Conservation (phyloP, 169 alveolate species). For the Eimeria mitis region DNA sequence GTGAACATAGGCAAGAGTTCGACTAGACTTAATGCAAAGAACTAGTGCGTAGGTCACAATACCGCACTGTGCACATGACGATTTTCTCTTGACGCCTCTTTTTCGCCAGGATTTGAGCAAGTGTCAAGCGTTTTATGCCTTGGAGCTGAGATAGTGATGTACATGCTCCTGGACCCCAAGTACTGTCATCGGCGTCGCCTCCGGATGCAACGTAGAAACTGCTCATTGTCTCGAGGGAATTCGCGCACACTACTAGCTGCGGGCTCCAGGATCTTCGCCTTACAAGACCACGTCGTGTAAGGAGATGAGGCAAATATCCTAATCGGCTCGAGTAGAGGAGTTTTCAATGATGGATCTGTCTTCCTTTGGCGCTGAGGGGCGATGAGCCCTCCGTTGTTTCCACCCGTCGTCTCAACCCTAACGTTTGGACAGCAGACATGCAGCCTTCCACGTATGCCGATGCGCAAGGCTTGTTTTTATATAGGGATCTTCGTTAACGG, state of each 20-base stretch:
- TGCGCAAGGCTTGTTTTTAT: not conserved
- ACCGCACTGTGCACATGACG: slow-evolving; percentile 73
- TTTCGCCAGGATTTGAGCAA: slow-evolving; percentile 21
- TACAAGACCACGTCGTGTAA: not conserved
- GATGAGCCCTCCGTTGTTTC: not conserved
- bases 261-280: not conserved
- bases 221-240: slow-evolving; percentile 37
- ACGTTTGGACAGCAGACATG: not conserved
- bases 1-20: not conserved
- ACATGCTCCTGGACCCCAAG: slow-evolving; percentile 72
- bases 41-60: not conserved
- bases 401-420: not conserved
- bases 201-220: slow-evolving; percentile 60
- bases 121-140: slow-evolving; percentile 53
- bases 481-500: not conserved
- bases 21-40: not conserved
- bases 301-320: not conserved
- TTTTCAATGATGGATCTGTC: not conserved
- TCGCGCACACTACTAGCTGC: not conserved
- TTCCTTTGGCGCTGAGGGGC: not conserved
- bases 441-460: not conserved
- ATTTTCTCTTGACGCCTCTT: slow-evolving; percentile 61
- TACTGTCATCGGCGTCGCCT: slow-evolving; percentile 39
- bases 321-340: not conserved
- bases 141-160: slow-evolving; percentile 60